These are phyloP conservation scores for Scedosporium minutisporum DNA, from an alignment of 2,329 filamentous ascomycete genomes.

Conservation along the genomic window DNA sequence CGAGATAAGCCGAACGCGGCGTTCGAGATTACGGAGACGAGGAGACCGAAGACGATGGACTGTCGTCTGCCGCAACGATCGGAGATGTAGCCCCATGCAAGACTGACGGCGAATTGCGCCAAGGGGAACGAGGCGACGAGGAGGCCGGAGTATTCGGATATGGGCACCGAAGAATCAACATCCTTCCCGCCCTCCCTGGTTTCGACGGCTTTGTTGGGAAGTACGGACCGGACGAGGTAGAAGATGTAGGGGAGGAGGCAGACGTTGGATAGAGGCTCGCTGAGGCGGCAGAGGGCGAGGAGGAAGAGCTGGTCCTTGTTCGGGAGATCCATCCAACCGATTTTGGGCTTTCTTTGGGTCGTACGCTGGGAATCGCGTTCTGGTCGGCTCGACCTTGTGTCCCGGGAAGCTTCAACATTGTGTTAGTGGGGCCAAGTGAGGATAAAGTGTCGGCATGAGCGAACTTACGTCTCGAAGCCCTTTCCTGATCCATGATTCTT, in stretches of 20 bases:
- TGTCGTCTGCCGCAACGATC: conserved; percentile 31
- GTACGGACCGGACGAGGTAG: conserved; percentile 61
- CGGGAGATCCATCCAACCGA: conserved; percentile 19
- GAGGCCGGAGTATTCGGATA: conserved; percentile 59
- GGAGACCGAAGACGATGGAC: conserved; percentile 55
- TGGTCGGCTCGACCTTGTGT: background rate
- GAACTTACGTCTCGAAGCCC: background rate
- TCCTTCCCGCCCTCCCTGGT: conserved; percentile 14
- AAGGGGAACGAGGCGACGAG: conserved; percentile 59
- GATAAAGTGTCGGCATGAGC: background rate
- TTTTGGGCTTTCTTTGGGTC: background rate
- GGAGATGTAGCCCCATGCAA: conserved; percentile 57
- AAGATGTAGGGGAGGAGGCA: conserved; percentile 60
- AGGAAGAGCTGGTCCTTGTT: conserved; percentile 27
- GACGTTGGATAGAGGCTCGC: conserved; percentile 60
- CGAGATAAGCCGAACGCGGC: conserved; percentile 60
- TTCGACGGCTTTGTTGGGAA: conserved; percentile 14
- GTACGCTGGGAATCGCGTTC: background rate
- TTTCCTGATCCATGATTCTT: background rate
- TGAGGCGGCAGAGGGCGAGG: conserved; percentile 25
- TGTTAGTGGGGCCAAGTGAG: background rate
- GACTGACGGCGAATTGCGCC: conserved; percentile 59
- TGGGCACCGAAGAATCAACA: conserved; percentile 35
- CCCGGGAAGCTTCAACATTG: background rate
- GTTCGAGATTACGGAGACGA: conserved; percentile 52